These are phyloP conservation scores for Coniella vitis DNA, from an alignment of 2,329 filamentous ascomycete species.

Conservation along the genomic window DNA sequence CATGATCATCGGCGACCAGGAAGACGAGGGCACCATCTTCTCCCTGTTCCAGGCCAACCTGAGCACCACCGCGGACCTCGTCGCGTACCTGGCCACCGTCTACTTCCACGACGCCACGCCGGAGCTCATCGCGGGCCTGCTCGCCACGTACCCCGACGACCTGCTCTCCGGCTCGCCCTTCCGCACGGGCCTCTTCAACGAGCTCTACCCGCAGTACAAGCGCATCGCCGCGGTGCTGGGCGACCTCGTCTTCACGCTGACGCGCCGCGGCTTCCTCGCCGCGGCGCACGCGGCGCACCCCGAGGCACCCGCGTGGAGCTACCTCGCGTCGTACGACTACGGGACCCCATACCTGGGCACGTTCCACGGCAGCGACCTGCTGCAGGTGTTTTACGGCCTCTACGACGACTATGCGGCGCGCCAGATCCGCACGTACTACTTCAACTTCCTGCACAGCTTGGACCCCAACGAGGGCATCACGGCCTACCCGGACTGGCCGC, in stretches of 20 bases:
- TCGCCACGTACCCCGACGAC: slow-evolving; percentile 55
- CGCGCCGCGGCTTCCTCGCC: slow-evolving; percentile 57
- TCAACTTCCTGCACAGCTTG: slow-evolving; percentile 62
- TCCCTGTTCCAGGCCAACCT: slow-evolving; percentile 63
- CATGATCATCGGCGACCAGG: slow-evolving; percentile 62
- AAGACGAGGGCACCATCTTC: slow-evolving; percentile 75
- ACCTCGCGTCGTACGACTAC: slow-evolving; percentile 65
- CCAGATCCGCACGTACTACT: slow-evolving; percentile 62
- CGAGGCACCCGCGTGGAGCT: slow-evolving; percentile 63
- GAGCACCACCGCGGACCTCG: slow-evolving; percentile 50
- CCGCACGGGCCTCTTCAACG: slow-evolving; percentile 60
- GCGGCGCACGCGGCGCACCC: slow-evolving; percentile 40
- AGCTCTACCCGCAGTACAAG: slow-evolving; percentile 71
- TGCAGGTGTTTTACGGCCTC: slow-evolving; percentile 63
- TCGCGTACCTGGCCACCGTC: slow-evolving; percentile 51
- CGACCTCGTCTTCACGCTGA: slow-evolving; percentile 68
- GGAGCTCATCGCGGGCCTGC: slow-evolving; percentile 45
- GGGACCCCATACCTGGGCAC: slow-evolving; percentile 68
- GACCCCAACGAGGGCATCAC: slow-evolving; percentile 57
- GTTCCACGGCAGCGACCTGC: slow-evolving; percentile 64
- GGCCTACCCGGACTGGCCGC: slow-evolving; percentile 33
- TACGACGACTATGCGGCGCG: slow-evolving; percentile 54
- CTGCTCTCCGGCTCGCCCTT: slow-evolving; percentile 61
- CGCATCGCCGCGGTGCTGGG: slow-evolving; percentile 68
- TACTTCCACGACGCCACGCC: slow-evolving; percentile 54